These are phyloP conservation scores for Ambrosiella beaveri DNA, from an alignment of 2,329 filamentous ascomycete genomes.

Conservation along the genomic window DNA sequence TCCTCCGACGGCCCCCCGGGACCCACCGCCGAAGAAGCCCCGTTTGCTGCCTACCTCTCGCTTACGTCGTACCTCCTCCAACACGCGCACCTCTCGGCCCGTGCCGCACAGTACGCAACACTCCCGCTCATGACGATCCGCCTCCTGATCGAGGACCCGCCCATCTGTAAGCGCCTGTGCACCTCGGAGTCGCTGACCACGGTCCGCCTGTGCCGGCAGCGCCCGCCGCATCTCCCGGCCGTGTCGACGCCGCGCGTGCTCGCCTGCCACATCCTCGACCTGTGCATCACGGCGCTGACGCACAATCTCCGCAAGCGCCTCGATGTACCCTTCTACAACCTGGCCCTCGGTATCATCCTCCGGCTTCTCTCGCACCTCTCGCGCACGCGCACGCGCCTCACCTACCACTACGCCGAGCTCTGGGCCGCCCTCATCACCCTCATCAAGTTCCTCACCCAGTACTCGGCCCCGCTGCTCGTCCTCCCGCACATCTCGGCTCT, in stretches of 20 bases:
- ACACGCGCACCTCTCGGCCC: constrained; percentile 69
- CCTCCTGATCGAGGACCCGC: constrained; percentile 69
- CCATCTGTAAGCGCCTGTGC: constrained; percentile 68
- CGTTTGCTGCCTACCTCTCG: constrained; percentile 69
- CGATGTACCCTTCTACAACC: constrained; percentile 68
- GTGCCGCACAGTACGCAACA: constrained; percentile 68
- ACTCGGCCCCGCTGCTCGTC: constrained; percentile 57
- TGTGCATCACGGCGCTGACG: constrained; percentile 78
- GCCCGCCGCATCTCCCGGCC: constrained; percentile 67
- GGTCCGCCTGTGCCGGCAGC: constrained; percentile 76
- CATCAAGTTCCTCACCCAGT: constrained; percentile 77
- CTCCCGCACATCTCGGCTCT: constrained; percentile 54
- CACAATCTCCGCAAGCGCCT: constrained; percentile 73
- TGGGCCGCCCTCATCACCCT: constrained; percentile 81
- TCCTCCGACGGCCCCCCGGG: constrained; percentile 13
- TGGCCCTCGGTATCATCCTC: constrained; percentile 65
- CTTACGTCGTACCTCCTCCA: constrained; percentile 84
- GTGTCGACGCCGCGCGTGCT: constrained; percentile 56
- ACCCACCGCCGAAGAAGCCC: constrained; percentile 34
- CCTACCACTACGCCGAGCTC: constrained; percentile 89
- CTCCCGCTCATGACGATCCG: constrained; percentile 73
- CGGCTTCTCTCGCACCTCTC: constrained; percentile 73
- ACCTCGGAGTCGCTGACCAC: constrained; percentile 55
- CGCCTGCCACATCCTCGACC: constrained; percentile 62
- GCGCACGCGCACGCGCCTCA: constrained; percentile 60